These are phyloP conservation scores for Grifola frondosa DNA, from an alignment of 1,284 basidiomycete genomes.

Conservation along the genomic window DNA sequence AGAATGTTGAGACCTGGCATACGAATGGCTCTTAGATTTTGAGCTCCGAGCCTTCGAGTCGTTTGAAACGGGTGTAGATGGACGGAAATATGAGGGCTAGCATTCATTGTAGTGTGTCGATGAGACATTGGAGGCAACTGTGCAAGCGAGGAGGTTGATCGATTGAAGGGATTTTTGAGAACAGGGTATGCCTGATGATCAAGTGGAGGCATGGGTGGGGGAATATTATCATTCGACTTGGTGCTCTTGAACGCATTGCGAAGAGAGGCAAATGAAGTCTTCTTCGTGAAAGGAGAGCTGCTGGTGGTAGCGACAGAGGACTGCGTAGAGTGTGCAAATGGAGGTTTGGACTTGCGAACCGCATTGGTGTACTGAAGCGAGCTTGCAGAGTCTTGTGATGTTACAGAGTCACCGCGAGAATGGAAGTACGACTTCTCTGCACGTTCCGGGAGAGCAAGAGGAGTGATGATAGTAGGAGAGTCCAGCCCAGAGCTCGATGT, in stretches of 20 bases:
- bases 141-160: conserved; percentile 70
- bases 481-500: conserved; percentile 50
- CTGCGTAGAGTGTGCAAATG: conserved; percentile 67
- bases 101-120: conserved; percentile 33
- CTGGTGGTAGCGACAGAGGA: conserved; percentile 59
- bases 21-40: conserved; percentile 54
- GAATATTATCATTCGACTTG: conserved; percentile 51
- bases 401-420: conserved; percentile 70
- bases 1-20: conserved; percentile 69
- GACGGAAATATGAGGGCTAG: conserved; percentile 50
- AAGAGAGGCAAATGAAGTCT: conserved; percentile 82
- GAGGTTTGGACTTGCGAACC: conserved; percentile 43
- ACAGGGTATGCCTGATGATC: conserved; percentile 67
- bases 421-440: conserved; percentile 69
- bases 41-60: conserved; percentile 44
- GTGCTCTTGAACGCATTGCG: conserved; percentile 84
- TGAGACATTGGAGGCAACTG: conserved; percentile 35
- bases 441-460: conserved; percentile 45
- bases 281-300: conserved; percentile 67
- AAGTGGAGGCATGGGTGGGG: conserved; percentile 67
- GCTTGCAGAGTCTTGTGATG: conserved; percentile 64
- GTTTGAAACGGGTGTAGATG: conserved; percentile 61
- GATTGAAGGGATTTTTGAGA: conserved; percentile 76
- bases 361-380: conserved; percentile 41
- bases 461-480: conserved; percentile 62